A percentile compares a stretch with the other conserved stretches of the same genome.
Conservation (phyloP, 1,284 basidiomycete species). For the Trametes sp. region DNA sequence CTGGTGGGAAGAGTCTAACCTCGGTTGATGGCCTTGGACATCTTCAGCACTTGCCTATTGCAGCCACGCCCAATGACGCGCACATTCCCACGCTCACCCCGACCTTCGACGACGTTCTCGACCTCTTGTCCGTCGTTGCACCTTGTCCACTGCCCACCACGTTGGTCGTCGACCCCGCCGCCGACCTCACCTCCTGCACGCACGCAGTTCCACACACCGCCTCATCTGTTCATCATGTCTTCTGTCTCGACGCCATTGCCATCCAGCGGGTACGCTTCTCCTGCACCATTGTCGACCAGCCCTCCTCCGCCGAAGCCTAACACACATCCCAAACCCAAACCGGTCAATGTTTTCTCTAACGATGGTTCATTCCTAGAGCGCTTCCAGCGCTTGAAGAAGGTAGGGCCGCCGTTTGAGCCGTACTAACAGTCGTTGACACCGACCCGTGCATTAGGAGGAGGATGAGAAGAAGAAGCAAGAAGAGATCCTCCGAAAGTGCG, state of each 20-base stretch:
- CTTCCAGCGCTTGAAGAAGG: conserved; percentile 61
- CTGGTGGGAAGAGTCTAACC: neutral
- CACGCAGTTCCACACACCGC: neutral
- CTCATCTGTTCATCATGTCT: conserved; percentile 27
- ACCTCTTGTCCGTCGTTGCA: neutral
- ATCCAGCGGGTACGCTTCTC: conserved; percentile 43
- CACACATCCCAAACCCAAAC: conserved; percentile 48
- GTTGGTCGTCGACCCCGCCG: neutral
- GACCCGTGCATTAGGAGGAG: conserved; percentile 51
- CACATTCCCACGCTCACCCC: conserved; percentile 14
- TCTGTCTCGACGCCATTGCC: conserved; percentile 34
- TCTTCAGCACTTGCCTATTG: conserved; percentile 1
- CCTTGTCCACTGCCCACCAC: conserved; percentile 16
- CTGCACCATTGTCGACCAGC: conserved; percentile 36
- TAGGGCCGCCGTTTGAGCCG: conserved; percentile 31
- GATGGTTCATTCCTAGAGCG: conserved; percentile 67
- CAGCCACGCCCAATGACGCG: neutral
- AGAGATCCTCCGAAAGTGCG: conserved; percentile 56
- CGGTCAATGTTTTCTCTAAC: conserved; percentile 63
- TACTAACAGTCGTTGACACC: neutral
- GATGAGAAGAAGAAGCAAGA: conserved; percentile 63
- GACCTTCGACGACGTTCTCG: conserved; percentile 23
- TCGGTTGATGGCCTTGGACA: neutral
- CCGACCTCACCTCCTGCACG: neutral
- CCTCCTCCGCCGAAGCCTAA: conserved; percentile 37